Conservation (phyloP, 2,329 filamentous ascomycete species). For the Venturia aucupariae region DNA sequence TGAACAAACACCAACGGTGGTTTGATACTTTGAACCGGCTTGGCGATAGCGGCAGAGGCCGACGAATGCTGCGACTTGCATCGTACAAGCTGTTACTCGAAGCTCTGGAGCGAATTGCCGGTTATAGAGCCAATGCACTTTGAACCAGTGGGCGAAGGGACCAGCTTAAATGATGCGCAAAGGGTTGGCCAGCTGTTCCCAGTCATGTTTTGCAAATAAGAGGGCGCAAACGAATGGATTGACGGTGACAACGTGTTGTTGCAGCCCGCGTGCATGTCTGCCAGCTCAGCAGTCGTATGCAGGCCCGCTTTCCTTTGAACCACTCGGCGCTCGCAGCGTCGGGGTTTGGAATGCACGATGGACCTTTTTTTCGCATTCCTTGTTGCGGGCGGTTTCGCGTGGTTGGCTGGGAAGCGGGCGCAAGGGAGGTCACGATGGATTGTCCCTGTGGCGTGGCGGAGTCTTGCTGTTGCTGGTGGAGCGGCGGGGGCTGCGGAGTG, state of each 20-base stretch:
- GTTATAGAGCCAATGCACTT: neutral
- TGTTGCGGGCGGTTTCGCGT: neutral
- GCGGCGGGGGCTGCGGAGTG: too few species aligned
- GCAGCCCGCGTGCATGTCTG: neutral
- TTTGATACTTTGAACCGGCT: neutral
- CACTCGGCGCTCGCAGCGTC: neutral
- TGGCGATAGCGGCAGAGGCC: neutral
- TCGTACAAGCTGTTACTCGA: neutral
- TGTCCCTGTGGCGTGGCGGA: neutral
- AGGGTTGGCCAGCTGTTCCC: neutral
- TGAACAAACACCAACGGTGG: neutral
- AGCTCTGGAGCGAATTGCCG: neutral
- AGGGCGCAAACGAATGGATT: neutral
- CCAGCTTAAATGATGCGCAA: conserved; percentile 5
- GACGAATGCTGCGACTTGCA: neutral
- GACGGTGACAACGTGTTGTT: neutral
- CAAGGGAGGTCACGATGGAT: neutral
- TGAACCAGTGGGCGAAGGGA: neutral
- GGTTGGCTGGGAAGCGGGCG: neutral
- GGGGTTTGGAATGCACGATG: neutral
- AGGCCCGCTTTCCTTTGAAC: neutral
- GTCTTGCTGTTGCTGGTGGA: neutral
- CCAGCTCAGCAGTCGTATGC: conserved; percentile 2
- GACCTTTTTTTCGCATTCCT: neutral
- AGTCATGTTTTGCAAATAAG: neutral